These are phyloP conservation scores for Russula abietina DNA, from an alignment of 768 basidiomycete species.

Conservation along the genomic window DNA sequence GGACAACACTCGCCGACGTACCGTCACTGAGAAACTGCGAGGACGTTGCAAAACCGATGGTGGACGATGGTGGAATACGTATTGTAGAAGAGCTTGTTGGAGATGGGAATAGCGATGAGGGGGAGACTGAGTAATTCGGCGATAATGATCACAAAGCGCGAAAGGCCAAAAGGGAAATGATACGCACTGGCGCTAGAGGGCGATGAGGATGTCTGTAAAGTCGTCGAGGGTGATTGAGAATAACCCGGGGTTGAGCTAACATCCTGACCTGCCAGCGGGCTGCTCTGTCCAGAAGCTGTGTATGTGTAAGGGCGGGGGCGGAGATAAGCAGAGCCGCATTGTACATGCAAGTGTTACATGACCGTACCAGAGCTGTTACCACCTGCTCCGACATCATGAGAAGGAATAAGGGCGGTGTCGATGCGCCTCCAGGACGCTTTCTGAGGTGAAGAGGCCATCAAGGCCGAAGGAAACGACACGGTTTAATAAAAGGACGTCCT, in stretches of 20 bases:
- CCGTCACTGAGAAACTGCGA: background rate
- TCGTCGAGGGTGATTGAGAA: background rate
- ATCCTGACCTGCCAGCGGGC: background rate
- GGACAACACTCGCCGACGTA: background rate
- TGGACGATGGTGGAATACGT: background rate
- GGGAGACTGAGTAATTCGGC: background rate
- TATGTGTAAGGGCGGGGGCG: background rate
- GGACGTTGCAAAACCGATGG: background rate
- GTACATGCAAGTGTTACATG: background rate
- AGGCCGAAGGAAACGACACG: background rate
- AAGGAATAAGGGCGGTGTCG: background rate
- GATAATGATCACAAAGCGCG: background rate
- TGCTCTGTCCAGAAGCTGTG: background rate
- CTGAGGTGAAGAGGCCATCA: slow-evolving; percentile 8
- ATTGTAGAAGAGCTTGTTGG: background rate
- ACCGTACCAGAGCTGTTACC: slow-evolving; percentile 2
- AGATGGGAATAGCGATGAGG: background rate
- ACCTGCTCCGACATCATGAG: background rate
- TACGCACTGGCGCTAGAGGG: background rate
- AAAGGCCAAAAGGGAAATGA: background rate
- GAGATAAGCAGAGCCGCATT: background rate
- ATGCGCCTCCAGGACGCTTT: slow-evolving; percentile 15
- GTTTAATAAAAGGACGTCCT: background rate
- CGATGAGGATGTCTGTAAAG: background rate
- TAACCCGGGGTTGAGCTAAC: background rate